These are phyloP conservation scores for Pseudocohnilembus persalinus DNA, from an alignment of 169 alveolate genomes.

Conservation along the genomic window DNA sequence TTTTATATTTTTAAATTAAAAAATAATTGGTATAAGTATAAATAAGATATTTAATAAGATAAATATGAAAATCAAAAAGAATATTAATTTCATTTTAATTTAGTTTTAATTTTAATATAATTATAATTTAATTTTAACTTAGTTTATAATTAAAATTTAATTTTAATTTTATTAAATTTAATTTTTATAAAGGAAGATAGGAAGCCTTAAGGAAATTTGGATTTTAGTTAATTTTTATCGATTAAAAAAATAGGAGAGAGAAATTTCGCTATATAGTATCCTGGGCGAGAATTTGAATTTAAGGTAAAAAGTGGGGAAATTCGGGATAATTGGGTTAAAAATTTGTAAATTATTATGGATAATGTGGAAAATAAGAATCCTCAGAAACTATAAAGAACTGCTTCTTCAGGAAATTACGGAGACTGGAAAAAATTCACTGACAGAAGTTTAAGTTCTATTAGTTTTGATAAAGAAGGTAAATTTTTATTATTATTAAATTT, in stretches of 20 bases:
- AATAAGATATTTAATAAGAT: not conserved
- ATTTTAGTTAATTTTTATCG: not conserved
- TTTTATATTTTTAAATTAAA: too few species aligned
- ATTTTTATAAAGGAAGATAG: constrained; percentile 3
- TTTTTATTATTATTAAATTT: too few species aligned
- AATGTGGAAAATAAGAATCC: constrained; percentile 3
- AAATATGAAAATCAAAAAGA: not conserved
- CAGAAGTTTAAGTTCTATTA: constrained; percentile 2
- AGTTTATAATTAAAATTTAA: not conserved
- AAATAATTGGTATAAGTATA: not conserved
- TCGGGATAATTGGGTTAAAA: constrained; percentile 6
- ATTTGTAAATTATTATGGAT: not conserved
- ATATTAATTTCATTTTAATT: not conserved
- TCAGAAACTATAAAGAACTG: not conserved
- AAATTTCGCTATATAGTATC: constrained; percentile 2
- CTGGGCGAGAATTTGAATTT: constrained; percentile 15
- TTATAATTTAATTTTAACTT: not conserved
- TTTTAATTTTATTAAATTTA: too few species aligned
- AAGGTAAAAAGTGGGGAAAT: constrained; percentile 6
- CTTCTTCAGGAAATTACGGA: not conserved
- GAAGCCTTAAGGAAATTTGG: constrained; percentile 15
- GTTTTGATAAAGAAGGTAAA: constrained; percentile 16
- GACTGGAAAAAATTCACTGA: constrained; percentile 17
- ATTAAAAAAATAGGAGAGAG: constrained; percentile 10
- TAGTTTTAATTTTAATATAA: not conserved